Evolutionary conservation across 2,329 filamentous ascomycete species (phyloP).

Genomic region (Fusarium illudens): DNA sequence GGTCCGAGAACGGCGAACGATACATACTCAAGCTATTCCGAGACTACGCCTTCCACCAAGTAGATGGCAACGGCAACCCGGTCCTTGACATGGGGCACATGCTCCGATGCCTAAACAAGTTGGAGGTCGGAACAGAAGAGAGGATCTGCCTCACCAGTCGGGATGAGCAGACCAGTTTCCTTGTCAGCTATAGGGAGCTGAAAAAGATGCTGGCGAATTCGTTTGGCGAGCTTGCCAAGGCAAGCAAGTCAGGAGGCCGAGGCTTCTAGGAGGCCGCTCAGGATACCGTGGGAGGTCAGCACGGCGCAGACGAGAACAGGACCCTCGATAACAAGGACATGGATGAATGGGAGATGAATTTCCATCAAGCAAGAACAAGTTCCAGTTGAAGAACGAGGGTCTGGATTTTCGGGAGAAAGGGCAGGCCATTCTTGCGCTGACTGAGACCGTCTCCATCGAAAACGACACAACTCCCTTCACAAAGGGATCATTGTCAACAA

Average conservation of each 20-base stretch:
- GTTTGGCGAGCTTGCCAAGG: slow-evolving; percentile 67
- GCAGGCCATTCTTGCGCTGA: neutral
- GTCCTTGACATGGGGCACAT: slow-evolving; percentile 90
- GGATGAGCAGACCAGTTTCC: slow-evolving; percentile 88
- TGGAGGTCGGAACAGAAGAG: slow-evolving; percentile 90
- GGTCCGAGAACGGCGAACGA: slow-evolving; percentile 92
- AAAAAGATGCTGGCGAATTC: slow-evolving; percentile 69
- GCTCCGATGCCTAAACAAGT: slow-evolving; percentile 84
- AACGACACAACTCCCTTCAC: slow-evolving; percentile 13
- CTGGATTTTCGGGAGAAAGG: neutral
- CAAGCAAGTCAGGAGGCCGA: slow-evolving; percentile 47
- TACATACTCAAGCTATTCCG: slow-evolving; percentile 95
- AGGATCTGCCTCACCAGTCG: slow-evolving; percentile 85
- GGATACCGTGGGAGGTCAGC: neutral
- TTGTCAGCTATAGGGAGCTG: slow-evolving; percentile 90
- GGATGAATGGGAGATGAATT: neutral
- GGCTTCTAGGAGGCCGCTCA: slow-evolving; percentile 44
- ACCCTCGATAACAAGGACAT: neutral
- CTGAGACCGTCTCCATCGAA: neutral
- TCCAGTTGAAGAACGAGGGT: neutral
- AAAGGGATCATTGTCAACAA: slow-evolving; percentile 6
- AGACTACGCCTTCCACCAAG: slow-evolving; percentile 97
- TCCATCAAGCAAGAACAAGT: neutral
- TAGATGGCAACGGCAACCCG: slow-evolving; percentile 83
- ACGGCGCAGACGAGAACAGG: neutral